Base-by-base conservation (phyloP, 257 asterid genomes). In the Hygrophila difformis region DNA sequence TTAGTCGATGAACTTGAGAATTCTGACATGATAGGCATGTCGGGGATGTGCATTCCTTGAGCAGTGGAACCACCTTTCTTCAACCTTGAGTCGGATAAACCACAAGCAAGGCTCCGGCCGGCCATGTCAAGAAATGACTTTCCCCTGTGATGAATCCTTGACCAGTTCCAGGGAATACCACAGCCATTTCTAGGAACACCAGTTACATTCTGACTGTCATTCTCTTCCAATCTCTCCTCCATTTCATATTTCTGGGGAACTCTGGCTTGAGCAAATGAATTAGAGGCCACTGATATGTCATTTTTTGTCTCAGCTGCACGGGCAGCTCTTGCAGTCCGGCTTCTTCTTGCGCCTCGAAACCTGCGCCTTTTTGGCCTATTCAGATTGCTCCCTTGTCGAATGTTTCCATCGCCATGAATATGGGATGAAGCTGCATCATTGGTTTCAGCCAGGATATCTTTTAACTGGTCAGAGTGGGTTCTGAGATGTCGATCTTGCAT, bases 111-210 rank as follows among this genome's bases (percentile, higher is more conserved):
- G 72, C 98, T 86, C 55, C 91, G 69, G 20, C 96, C 96, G 3
- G 98, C 98, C 73, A 72, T 60, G 73, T 91, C 98, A 45, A 91
- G 84, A 61, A 86, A 60, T 12, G 95, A 78, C 69, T 78, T 91
- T 17, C 99, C 96, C 47, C 96, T 64, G 60, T 82, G 60, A 49
- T 91, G 99, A 64, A 91, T 86, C 57, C 84, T 80, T 2, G 99
- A 86, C 99, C 99, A 91, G 58, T 86, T 91, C 81, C 79, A 86
- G 19, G 95, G 96, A 64, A 86, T 76, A n/a, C 99, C 95, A 46
- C 99, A 86, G 7, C 94, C 94, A 54, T 86, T 80, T 57, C 70
- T 64, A 1, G 79, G 87, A 61, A 49, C 80, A 56, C 72, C 71
- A 1, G 49, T 60, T 12, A 68, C 61, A 62, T 64, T 68, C 51